A percentile compares a stretch with the other conserved stretches of the same genome.
Evolutionary conservation across 495 filamentous ascomycete species (phyloP).

Genomic region (Lindgomyces ingoldianus): DNA sequence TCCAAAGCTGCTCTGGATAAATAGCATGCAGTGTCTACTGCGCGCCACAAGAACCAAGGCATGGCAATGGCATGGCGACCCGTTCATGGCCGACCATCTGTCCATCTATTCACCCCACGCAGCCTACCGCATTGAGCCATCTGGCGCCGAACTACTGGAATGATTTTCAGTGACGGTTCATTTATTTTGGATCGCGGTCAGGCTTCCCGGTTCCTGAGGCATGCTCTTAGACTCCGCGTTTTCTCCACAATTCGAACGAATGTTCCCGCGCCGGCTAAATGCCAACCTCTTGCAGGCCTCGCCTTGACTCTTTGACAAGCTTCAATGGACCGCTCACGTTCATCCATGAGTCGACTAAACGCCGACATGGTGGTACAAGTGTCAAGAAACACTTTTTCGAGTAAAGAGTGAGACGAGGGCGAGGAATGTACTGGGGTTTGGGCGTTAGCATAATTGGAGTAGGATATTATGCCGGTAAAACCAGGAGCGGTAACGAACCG

Average conservation of each 20-base stretch:
- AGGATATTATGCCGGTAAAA: background rate
- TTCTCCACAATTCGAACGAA: constrained; percentile 9
- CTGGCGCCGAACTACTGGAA: constrained; percentile 13
- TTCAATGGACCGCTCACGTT: background rate
- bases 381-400: background rate
- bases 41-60: background rate
- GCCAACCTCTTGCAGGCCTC: background rate
- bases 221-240: background rate
- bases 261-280: constrained; percentile 10
- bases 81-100: no score
- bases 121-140: constrained; percentile 12
- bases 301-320: background rate
- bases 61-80: background rate
- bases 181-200: background rate
- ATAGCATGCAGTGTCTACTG: background rate
- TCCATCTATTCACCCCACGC: background rate
- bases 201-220: constrained; percentile 13
- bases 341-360: background rate
- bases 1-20: background rate
- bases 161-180: constrained; percentile 14
- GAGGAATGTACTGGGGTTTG: background rate
- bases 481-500: background rate
- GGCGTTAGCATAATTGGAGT: background rate
- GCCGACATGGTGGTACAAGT: background rate
- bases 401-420: background rate